phyloP scores from a whole-genome alignment of 768 basidiomycete genomes.

The Hericium alpestre region DNA sequence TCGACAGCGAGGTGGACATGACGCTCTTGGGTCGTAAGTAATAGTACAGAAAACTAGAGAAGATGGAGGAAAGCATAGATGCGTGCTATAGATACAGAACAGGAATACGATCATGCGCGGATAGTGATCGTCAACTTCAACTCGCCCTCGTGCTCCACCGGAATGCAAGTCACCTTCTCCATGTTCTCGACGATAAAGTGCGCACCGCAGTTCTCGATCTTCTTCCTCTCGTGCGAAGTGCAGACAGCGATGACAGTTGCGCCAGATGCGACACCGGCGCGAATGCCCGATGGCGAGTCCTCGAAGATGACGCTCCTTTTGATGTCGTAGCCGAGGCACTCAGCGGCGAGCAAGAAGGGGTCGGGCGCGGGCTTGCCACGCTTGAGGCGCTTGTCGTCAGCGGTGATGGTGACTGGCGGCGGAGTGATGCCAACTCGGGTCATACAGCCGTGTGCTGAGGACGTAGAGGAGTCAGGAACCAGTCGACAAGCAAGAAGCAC shows the following conservation, averaged over 20 bases:
- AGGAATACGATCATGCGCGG: constrained; percentile 4
- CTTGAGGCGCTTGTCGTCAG: constrained; percentile 64
- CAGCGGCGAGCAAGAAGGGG: constrained; percentile 52
- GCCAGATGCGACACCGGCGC: constrained; percentile 62
- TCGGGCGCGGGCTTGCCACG: constrained; percentile 54
- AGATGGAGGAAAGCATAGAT: not conserved
- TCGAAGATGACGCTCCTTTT: constrained; percentile 65
- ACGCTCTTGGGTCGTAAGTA: not conserved
- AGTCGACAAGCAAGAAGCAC: constrained; percentile 3
- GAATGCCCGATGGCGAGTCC: constrained; percentile 59
- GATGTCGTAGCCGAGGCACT: constrained; percentile 44
- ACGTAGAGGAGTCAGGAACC: not conserved
- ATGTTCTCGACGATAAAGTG: constrained; percentile 47
- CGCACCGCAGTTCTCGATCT: constrained; percentile 46
- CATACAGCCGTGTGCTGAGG: constrained; percentile 54
- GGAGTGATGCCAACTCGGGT: constrained; percentile 58
- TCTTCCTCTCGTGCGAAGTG: constrained; percentile 53
- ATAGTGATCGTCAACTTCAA: constrained; percentile 28
- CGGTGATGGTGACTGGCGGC: constrained; percentile 62
- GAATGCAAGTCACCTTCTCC: constrained; percentile 35
- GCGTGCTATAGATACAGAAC: not conserved
- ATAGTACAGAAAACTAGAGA: not conserved
- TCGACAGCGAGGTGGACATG: not conserved
- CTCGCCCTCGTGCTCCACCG: constrained; percentile 26
- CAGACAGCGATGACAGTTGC: constrained; percentile 67